Base-by-base conservation (phyloP, 2,329 filamentous ascomycete genomes). In the Hypoxylon sp. region DNA sequence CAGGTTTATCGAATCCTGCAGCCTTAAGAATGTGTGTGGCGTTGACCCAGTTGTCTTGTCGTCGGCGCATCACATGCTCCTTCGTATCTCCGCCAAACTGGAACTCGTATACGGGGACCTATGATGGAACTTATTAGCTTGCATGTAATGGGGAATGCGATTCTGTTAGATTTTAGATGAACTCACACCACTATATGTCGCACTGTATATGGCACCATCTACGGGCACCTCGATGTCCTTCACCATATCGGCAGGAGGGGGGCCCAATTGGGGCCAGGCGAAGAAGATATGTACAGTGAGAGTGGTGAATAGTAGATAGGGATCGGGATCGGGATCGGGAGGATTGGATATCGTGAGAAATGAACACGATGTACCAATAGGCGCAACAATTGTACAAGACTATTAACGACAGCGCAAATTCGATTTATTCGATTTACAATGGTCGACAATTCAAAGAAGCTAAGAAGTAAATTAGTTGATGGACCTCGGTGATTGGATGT, bases 21-120 rank as follows among this genome's bases (percentile, higher is more conserved):
- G 95, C 91, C 69, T 99, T 99, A 37, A 99, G 78, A 53, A 99
- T 97, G 69, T 99, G 94, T 44, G 94, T 99, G n/a, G 94, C 94
- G 78, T 99, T 99, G 75, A 99, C 94, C 91, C 93, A 99, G 73
- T 97, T 86, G 72, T 99, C 94, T 43, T 86, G 83, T 53, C 93
- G 86, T 40, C 94, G 85, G 71, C 94, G 88, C 94, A 99, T 99
- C 60, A 97, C 89, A 89, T 97, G 91, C 65, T 88, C 83, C 68
- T 88, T 86, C 21, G 86, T 69, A 69, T 95, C 91, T 61, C 78
- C 80, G 25, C 87, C 90, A 64, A 96, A 87, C 70, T 95, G 91
- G 73, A 85, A 94, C 69, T 97, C 94, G 70, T 94, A 97, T 7
- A 97, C 93, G 25, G 93, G 93, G 55, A 96, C 91, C 91, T 97